phyloP scores from a whole-genome alignment of 1,284 basidiomycete species.

The Ceratobasidium sp. region DNA sequence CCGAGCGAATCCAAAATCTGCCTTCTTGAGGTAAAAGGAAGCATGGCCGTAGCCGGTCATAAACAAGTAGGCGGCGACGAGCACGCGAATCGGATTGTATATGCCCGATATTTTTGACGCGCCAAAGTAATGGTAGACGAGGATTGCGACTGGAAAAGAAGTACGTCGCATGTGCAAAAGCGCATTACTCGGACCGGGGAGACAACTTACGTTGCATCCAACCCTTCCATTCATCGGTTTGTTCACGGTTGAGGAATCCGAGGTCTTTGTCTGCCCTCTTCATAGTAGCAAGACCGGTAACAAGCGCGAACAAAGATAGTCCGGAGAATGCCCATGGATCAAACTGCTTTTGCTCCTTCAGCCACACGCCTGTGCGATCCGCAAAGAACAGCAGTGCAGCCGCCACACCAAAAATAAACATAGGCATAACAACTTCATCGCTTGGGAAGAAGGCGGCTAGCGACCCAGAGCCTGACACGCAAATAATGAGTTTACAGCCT shows the following conservation, averaged over 20 bases:
- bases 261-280: constrained; percentile 80
- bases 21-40: constrained; percentile 84
- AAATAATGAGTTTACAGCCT: background rate
- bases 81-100: constrained; percentile 87
- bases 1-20: constrained; percentile 81
- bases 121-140: constrained; percentile 89
- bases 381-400: constrained; percentile 76
- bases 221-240: constrained; percentile 95
- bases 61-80: constrained; percentile 88
- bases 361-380: constrained; percentile 83
- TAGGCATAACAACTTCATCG: constrained; percentile 58
- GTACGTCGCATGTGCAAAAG: constrained; percentile 12
- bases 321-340: constrained; percentile 72
- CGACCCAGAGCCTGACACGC: constrained; percentile 18
- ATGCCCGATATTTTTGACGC: constrained; percentile 89
- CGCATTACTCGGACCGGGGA: background rate
- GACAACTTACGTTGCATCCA: constrained; percentile 87
- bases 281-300: constrained; percentile 70
- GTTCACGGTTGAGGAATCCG: constrained; percentile 88
- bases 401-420: constrained; percentile 72
- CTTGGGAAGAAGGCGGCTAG: constrained; percentile 55
- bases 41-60: constrained; percentile 82
- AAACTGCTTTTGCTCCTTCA: constrained; percentile 89
- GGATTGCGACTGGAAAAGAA: constrained; percentile 71
- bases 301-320: constrained; percentile 65